These are phyloP conservation scores for Malania oleifera DNA, from an alignment of 164 flowering plant species.

Conservation along the genomic window DNA sequence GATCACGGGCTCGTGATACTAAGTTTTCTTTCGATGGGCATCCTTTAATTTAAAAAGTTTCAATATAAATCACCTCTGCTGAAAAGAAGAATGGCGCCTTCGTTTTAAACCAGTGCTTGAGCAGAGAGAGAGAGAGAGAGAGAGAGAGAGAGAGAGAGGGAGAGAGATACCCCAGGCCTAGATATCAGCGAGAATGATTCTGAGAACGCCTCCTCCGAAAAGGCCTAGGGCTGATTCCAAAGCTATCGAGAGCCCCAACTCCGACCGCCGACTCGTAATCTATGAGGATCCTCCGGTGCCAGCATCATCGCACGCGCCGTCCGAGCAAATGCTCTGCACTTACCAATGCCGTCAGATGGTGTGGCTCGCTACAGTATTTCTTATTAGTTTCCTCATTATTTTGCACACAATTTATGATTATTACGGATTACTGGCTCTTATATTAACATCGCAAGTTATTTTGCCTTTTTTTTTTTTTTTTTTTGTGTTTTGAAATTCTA, in stretches of 20 bases:
- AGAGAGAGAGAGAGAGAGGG: not conserved
- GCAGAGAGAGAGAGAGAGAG: constrained; percentile 10
- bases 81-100: no score
- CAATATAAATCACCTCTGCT: no score
- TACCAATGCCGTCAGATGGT: constrained; percentile 95
- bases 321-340: constrained; percentile 71
- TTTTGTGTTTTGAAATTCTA: not conserved
- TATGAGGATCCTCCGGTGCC: constrained; percentile 47
- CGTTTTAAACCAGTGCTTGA: no score
- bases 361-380: not conserved
- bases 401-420: not conserved
- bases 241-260: constrained; percentile 21
- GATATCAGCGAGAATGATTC: constrained; percentile 40
- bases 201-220: constrained; percentile 65
- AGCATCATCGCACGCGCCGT: constrained; percentile 25
- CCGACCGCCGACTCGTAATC: constrained; percentile 39
- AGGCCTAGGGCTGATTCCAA: constrained; percentile 34
- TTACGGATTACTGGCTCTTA: not conserved
- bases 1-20: no score
- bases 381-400: not conserved
- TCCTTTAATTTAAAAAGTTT: no score
- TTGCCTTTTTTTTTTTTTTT: not conserved
- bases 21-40: no score
- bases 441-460: no score
- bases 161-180: constrained; percentile 12